A percentile compares a stretch with the other conserved stretches of the same genome.
These are phyloP conservation scores for Leccinum rimulosum DNA, from an alignment of 768 basidiomycete genomes.

Conservation along the genomic window DNA sequence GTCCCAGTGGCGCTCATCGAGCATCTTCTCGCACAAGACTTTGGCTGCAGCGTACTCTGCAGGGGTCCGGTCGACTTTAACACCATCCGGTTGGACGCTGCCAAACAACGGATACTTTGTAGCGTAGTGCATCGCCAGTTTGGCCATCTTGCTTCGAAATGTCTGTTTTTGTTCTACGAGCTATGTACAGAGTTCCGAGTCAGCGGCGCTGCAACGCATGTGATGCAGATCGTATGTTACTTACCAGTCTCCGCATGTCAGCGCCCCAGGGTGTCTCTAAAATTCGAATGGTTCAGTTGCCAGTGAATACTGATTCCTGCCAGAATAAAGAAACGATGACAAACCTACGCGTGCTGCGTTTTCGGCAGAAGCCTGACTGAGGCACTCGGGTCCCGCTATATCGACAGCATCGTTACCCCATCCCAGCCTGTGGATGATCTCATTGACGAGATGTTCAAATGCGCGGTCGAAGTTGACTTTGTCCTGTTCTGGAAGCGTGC, in stretches of 20 bases:
- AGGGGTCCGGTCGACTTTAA: not conserved
- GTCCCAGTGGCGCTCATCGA: not conserved
- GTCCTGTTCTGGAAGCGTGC: too few relatives aligned
- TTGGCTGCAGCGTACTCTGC: not conserved
- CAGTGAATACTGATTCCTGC: too few relatives aligned
- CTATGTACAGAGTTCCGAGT: not conserved
- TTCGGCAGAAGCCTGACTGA: not conserved
- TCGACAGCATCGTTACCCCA: not conserved
- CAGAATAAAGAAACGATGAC: too few relatives aligned
- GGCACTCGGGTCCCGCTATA: not conserved
- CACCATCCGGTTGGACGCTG: not conserved
- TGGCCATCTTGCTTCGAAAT: not conserved
- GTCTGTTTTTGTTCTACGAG: not conserved
- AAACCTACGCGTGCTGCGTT: not conserved
- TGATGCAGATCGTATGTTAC: not conserved
- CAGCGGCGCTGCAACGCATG: not conserved
- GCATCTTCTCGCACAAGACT: not conserved
- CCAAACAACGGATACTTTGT: not conserved
- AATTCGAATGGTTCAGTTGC: not conserved
- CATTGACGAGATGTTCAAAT: not conserved
- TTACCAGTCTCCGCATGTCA: not conserved
- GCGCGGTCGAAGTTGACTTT: not conserved
- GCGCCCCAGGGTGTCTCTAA: not conserved
- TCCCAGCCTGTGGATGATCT: not conserved
- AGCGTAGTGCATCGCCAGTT: not conserved